Percentiles rank a stretch among this genome's conserved stretches.
Evolutionary conservation across 1,284 basidiomycete genomes (phyloP).

Genomic region (Trametes polyzona): DNA sequence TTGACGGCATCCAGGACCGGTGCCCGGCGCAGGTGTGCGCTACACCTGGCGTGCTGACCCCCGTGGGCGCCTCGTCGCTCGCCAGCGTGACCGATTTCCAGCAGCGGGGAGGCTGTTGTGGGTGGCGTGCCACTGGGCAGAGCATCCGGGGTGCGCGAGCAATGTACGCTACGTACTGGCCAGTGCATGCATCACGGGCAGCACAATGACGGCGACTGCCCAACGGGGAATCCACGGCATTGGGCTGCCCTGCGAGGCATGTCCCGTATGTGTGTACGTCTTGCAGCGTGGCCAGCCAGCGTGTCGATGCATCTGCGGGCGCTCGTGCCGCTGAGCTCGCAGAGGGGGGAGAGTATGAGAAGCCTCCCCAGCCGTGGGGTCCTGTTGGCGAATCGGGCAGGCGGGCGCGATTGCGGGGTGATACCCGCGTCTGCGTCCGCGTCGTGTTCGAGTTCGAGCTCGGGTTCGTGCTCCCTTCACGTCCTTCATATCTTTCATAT

Average conservation of each 20-base stretch:
- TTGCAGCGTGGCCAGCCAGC: neutral
- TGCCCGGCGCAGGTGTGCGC: neutral
- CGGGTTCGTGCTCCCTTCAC: too few relatives aligned
- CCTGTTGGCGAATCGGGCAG: slow-evolving; percentile 20
- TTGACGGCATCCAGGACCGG: slow-evolving; percentile 7
- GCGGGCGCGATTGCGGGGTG: slow-evolving; percentile 10
- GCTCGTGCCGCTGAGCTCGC: neutral
- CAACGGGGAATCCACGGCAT: slow-evolving; percentile 20
- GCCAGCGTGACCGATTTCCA: too few relatives aligned
- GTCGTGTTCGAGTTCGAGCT: too few relatives aligned
- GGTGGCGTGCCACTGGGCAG: neutral
- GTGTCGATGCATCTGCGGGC: slow-evolving; percentile 4
- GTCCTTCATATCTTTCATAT: too few relatives aligned
- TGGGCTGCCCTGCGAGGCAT: slow-evolving; percentile 3
- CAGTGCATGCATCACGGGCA: neutral
- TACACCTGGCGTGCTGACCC: neutral
- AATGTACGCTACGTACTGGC: too few relatives aligned
- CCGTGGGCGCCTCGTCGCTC: too few relatives aligned
- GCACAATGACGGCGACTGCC: neutral
- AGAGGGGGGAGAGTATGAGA: slow-evolving; percentile 22
- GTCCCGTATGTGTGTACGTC: slow-evolving; percentile 4
- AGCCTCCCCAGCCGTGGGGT: slow-evolving; percentile 21
- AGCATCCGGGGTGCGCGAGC: too few relatives aligned
- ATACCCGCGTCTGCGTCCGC: neutral
- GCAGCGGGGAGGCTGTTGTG: too few relatives aligned